Base-by-base conservation (phyloP, 83 land plant species). In the Picea mariana region DNA sequence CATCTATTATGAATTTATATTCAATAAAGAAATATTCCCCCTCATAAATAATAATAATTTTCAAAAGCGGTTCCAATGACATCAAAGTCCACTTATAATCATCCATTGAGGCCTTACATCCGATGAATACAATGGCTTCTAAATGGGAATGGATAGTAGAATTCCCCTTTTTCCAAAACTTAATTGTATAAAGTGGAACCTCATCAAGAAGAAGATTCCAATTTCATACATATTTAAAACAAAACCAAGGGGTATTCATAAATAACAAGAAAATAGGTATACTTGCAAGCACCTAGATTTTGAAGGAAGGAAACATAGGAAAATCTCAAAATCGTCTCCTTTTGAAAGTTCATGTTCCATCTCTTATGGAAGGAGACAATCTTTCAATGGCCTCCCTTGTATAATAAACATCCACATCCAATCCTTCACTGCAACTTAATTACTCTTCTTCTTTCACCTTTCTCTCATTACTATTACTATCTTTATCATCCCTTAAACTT, bases 371-470 rank as follows among this genome's bases (percentile, higher is more conserved):
- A 1, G 95, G 93, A 17, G 95, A 93, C 81, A 82, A 75, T 80
- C 90, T 83, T 78, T 93, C 96, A 24, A 93, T 91, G 79, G 88
- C 89, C 58, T 93, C 92, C 84, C 89, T 89, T 1, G 94, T 87
- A 65, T 83, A 87, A 52, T 87, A 86, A 75, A 42, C 42, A 52
- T 75, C 60, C 13, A 38, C 9, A 9, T 34, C 65, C 5, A 47
- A 62, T 60, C 47, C 80, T 60, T 59, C 80, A 0, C 47, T 78
- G 47, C 65, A 62, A 21, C 80, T 27, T 8, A 18, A 17, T 21
- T 16, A 17, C 21, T 16, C 64, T 59, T 60, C 80, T 7, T n/a
- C 64, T 6, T n/a, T 64, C 3, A 61, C 64, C 64, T 64, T 59
- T 27, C 24, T 31, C 64, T 38, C 64, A 60, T 61, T 59, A 58